Base-by-base conservation (phyloP, 129 eudicot species). In the Ambrosia trifida region DNA sequence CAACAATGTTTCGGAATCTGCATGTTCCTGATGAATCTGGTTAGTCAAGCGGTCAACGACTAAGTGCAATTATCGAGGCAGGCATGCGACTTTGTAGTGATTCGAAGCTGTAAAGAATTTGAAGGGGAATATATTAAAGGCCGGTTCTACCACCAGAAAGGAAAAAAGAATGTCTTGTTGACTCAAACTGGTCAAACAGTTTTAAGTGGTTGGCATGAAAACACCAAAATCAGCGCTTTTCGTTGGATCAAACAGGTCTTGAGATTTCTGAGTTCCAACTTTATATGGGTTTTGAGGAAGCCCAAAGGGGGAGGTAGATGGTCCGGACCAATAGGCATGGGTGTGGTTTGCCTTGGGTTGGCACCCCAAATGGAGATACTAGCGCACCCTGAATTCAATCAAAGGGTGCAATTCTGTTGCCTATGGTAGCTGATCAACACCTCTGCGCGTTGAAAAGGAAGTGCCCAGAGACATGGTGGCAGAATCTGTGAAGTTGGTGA, bases 181-280 rank as follows among this genome's bases (percentile, higher is more conserved):
- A 75, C 64, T 72, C 68, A 38, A 72, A 56, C 35, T 84, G 79
- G 83, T 64, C 73, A 13, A 44, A 7, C 14, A 85, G 68, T 56
- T 84, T 81, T 45, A 44, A 81, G 28, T 87, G 89, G 85, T 70
- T 87, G 89, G 84, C 66, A 45, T 36, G 13, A 87, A 82, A 64
- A 76, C 28, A 36, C 51, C 72, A 9, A 82, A 80, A 18, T 79
- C 83, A 1, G 87, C 82, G 30, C 74, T 84, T 24, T 87, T 77
- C 35, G 87, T 87, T 9, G 93, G 89, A 67, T 82, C 82, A 32
- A 87, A 89, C 54, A 87, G 89, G 87, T 49, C 71, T 84, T 35
- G 83, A 82, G 62, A 82, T 81, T n/a, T 84, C 87, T 1, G 68
- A 72, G 52, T 41, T 76, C n/a, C 41, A 76, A 82, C 11, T 87